Evolutionary conservation across 2,329 filamentous ascomycete genomes (phyloP), one percentile per base, ranked within the genome.

Genomic region (Onygenales sp.): DNA sequence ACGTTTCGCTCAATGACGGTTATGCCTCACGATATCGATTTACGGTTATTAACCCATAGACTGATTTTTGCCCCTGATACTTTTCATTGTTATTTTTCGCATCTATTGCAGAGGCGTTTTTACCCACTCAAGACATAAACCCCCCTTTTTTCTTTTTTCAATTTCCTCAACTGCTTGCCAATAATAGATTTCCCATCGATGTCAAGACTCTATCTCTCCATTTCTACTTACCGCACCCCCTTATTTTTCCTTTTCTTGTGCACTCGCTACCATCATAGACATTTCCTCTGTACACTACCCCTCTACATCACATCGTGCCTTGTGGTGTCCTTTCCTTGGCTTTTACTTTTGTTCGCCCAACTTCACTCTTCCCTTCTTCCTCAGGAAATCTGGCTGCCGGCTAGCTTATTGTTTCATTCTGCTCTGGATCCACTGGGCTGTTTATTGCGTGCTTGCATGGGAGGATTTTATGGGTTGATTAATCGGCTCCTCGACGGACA

Each of bases 1-100:
- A 81, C 27, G 76, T 88, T 13, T 64, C 66, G 54, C 59, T 73
- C 6, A 71, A 75, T 43, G 74, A 79, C 48, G 79, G 70, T 57
- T 72, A 70, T 54, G 65, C 67, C 53, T 74, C 70, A 65, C 69
- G 72, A 62, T 69, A 70, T 63, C 59, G 65, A 49, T 74, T 75
- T 62, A 69, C 65, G 47, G 63, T 66, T 62, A 62, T 68, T 11
- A 40, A 43, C 42, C 42, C 40, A 32, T 42, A 42, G 45, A 21
- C 42, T 11, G 8, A 3, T n/a, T 27, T 31, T 61, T 55, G 54
- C 55, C 54, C 52, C 58, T 55, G 54, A 60, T 48, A 54, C 49
- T 50, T 56, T 57, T 43, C 54, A 43, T 47, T 57, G 51, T 56
- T 52, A 27, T 43, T 51, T 46, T 42, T 51, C 42, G 5, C 52